A percentile compares a stretch with the other conserved stretches of the same genome.
phyloP scores from a whole-genome alignment of 306 rosid species.

The Vigna trinervia region DNA sequence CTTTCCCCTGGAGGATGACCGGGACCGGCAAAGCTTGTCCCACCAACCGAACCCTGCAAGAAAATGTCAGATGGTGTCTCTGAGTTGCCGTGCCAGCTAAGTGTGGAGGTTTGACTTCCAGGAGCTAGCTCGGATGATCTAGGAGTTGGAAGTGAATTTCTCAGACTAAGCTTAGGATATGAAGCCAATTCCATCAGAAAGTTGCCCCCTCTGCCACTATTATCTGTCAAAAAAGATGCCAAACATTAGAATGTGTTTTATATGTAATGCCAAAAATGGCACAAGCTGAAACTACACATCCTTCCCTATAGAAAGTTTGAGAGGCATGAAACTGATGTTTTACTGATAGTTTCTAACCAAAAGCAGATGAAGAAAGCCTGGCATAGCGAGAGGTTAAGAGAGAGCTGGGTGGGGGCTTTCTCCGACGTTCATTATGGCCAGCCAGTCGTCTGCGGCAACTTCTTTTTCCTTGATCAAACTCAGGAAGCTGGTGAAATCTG shows the following conservation, averaged over 20 bases:
- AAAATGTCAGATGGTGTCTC: slow-evolving; percentile 61
- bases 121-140: slow-evolving; percentile 58
- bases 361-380: slow-evolving; percentile 59
- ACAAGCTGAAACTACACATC: slow-evolving; percentile 4
- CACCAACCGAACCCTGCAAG: slow-evolving; percentile 69
- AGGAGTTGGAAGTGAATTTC: slow-evolving; percentile 58
- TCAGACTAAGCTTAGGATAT: slow-evolving; percentile 60
- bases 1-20: slow-evolving; percentile 74
- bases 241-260: slow-evolving; percentile 23
- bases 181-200: slow-evolving; percentile 83
- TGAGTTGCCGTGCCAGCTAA: slow-evolving; percentile 69
- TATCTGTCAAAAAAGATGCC: slow-evolving; percentile 55
- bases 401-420: slow-evolving; percentile 87
- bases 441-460: slow-evolving; percentile 96
- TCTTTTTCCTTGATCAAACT: slow-evolving; percentile 94
- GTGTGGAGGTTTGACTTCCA: slow-evolving; percentile 51
- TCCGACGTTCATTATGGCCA: slow-evolving; percentile 94
- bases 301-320: neutral
- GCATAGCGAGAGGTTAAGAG: slow-evolving; percentile 68
- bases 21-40: slow-evolving; percentile 58
- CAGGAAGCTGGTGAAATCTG: slow-evolving; percentile 94
- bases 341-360: slow-evolving; percentile 59
- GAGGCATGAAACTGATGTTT: slow-evolving; percentile 25
- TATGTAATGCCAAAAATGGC: neutral
- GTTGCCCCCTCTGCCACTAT: slow-evolving; percentile 63